These are phyloP conservation scores for Chloris gayana DNA, from an alignment of 176 grass and related monocot species.

Conservation along the genomic window DNA sequence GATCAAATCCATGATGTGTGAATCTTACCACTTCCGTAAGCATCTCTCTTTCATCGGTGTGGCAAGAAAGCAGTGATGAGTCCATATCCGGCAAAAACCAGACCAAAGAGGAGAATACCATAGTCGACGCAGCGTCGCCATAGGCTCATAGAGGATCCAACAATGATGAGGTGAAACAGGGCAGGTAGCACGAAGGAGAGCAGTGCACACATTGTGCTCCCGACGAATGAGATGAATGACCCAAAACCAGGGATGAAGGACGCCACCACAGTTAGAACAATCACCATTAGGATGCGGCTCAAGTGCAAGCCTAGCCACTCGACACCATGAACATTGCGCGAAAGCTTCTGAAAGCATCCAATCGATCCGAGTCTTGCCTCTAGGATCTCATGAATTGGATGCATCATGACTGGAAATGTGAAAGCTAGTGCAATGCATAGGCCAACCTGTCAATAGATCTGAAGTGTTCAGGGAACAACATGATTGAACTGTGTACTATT, in stretches of 20 bases:
- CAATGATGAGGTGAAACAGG: conserved; percentile 66
- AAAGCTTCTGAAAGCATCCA: conserved; percentile 59
- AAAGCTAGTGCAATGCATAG: conserved; percentile 80
- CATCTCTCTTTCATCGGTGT: conserved; percentile 5
- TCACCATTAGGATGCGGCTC: conserved; percentile 57
- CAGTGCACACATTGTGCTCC: conserved; percentile 76
- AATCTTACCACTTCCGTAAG: neutral
- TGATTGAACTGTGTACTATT: neutral
- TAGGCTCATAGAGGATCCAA: conserved; percentile 55
- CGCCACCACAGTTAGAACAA: conserved; percentile 53
- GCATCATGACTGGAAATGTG: conserved; percentile 95
- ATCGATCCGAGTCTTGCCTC: conserved; percentile 66
- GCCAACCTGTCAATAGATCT: conserved; percentile 62
- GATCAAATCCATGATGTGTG: neutral
- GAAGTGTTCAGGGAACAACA: neutral
- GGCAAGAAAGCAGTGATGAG: conserved; percentile 36
- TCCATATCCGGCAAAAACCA: conserved; percentile 65
- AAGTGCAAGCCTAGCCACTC: conserved; percentile 58
- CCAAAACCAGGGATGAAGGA: conserved; percentile 81
- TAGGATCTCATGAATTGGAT: conserved; percentile 83
- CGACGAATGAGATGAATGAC: conserved; percentile 79
- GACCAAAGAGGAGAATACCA: conserved; percentile 59
- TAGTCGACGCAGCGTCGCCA: conserved; percentile 60
- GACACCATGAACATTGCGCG: neutral
- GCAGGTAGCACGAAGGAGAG: conserved; percentile 87